Percentiles rank a stretch among this genome's conserved stretches.
Conservation (phyloP, 768 basidiomycete species). For the Podaxis sp. region DNA sequence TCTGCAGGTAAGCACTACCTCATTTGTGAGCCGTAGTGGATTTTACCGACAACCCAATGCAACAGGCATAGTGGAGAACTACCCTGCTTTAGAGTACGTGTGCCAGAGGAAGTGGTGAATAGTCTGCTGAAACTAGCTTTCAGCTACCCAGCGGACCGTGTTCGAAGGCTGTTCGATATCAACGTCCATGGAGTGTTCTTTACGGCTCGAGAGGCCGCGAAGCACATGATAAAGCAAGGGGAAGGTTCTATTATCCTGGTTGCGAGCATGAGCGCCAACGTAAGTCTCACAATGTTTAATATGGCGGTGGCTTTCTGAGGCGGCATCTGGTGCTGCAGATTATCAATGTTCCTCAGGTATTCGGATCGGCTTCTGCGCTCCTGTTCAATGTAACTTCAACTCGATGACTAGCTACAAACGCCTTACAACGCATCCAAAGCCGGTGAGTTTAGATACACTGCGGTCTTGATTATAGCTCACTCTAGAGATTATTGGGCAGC, state of each 20-base stretch:
- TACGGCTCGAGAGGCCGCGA: slow-evolving; percentile 95
- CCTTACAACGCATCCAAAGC: slow-evolving; percentile 97
- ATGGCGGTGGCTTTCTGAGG: not conserved
- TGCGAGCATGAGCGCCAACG: slow-evolving; percentile 89
- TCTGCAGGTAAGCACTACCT: slow-evolving; percentile 65
- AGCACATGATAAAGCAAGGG: slow-evolving; percentile 82
- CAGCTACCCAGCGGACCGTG: slow-evolving; percentile 84
- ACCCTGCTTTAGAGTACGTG: slow-evolving; percentile 77
- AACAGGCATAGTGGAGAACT: slow-evolving; percentile 85
- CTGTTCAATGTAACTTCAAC: not conserved
- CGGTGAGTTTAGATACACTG: slow-evolving; percentile 39
- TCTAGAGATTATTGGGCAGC: slow-evolving; percentile 40
- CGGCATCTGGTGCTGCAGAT: slow-evolving; percentile 44
- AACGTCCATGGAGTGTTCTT: slow-evolving; percentile 95
- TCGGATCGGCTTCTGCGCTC: slow-evolving; percentile 6
- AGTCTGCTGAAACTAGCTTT: not conserved
- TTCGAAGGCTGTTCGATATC: slow-evolving; percentile 84
- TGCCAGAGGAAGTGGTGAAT: not conserved
- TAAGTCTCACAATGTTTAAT: slow-evolving; percentile 28
- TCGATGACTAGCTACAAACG: slow-evolving; percentile 65
- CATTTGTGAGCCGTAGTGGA: not conserved
- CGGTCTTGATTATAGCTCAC: not conserved
- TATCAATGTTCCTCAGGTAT: slow-evolving; percentile 85
- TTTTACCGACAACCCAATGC: not conserved
- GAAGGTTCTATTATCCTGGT: slow-evolving; percentile 84